Evolutionary conservation across 306 rosid species (phyloP).

Genomic region (Coriaria nepalensis): DNA sequence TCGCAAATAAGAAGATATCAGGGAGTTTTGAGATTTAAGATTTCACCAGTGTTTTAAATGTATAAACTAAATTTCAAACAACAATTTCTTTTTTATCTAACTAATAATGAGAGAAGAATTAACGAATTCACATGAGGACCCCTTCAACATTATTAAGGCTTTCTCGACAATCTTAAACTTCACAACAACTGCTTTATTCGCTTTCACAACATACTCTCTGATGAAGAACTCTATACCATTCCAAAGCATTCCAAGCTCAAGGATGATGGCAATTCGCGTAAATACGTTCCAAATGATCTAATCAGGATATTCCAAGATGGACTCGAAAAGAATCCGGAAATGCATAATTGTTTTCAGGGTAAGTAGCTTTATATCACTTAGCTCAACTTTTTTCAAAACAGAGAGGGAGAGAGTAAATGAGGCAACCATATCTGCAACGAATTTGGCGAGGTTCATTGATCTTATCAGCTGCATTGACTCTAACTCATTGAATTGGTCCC

Average conservation of each 20-base stretch:
- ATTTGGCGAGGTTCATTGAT: constrained; percentile 74
- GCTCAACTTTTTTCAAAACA: constrained; percentile 55
- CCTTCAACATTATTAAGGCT: constrained; percentile 74
- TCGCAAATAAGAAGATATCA: too few species aligned
- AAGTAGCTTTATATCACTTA: constrained; percentile 40
- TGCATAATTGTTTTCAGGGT: constrained; percentile 71
- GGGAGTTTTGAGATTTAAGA: too few species aligned
- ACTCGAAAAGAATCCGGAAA: constrained; percentile 72
- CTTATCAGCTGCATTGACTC: constrained; percentile 62
- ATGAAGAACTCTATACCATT: constrained; percentile 57
- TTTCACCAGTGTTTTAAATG: too few species aligned
- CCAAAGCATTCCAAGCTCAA: constrained; percentile 62
- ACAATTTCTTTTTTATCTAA: too few species aligned
- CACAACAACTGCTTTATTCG: constrained; percentile 22
- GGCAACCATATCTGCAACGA: constrained; percentile 71
- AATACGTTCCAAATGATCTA: constrained; percentile 59
- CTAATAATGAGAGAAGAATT: not conserved
- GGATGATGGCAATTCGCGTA: constrained; percentile 56
- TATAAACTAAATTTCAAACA: too few species aligned
- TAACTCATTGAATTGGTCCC: constrained; percentile 83
- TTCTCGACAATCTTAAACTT: constrained; percentile 62
- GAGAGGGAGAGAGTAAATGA: constrained; percentile 42
- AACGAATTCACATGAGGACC: constrained; percentile 41
- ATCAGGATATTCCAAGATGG: constrained; percentile 53
- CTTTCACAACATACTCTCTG: constrained; percentile 50